A percentile compares a stretch with the other conserved stretches of the same genome.
These are phyloP conservation scores for Pseudogymnoascus pannorum DNA, from an alignment of 2,329 filamentous ascomycete genomes.

Conservation along the genomic window DNA sequence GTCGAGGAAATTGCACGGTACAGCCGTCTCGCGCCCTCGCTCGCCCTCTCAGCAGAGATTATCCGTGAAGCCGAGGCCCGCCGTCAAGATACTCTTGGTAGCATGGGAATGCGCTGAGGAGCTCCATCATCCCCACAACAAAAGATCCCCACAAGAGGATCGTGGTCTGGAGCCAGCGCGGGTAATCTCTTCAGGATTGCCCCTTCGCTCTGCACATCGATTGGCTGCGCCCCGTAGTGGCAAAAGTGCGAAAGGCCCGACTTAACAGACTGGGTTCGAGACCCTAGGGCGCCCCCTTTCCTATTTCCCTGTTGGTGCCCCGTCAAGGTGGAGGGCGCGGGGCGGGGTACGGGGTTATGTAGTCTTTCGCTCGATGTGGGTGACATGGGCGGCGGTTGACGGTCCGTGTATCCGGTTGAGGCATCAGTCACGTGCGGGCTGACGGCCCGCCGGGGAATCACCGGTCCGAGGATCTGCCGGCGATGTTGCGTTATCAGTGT, in stretches of 20 bases:
- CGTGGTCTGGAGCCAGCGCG: neutral
- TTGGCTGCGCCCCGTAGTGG: neutral
- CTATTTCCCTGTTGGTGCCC: neutral
- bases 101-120: conserved; percentile 24
- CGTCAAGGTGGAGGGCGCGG: neutral
- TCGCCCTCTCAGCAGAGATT: conserved; percentile 70
- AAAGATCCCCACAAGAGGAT: neutral
- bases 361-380: neutral
- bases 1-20: conserved; percentile 69
- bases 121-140: neutral
- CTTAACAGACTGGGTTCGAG: neutral
- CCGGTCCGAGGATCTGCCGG: neutral
- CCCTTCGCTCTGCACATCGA: neutral
- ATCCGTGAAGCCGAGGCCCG: conserved; percentile 71
- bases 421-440: neutral
- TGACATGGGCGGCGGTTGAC: neutral
- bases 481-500: neutral
- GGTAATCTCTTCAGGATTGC: neutral
- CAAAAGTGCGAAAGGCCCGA: conserved; percentile 1
- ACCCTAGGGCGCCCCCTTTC: neutral
- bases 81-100: conserved; percentile 53
- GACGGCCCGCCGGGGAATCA: neutral
- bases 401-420: neutral
- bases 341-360: conserved; percentile 6
- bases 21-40: conserved; percentile 66